phyloP scores from a whole-genome alignment of 805 yeast genomes.

The Wickerhamomyces ciferrii region DNA sequence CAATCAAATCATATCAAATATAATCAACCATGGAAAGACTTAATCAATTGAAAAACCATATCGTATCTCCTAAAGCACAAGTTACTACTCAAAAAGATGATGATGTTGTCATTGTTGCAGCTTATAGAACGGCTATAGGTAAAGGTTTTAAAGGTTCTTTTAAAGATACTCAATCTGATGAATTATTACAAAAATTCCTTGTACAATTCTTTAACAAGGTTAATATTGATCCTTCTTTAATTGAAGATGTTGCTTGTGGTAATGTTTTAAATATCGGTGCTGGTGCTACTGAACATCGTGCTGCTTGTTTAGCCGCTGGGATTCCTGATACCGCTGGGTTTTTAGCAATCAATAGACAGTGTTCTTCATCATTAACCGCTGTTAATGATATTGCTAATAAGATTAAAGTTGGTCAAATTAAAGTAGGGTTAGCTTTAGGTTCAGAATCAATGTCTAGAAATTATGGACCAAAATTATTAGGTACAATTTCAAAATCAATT shows the following conservation, averaged over 20 bases:
- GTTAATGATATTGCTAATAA: constrained; percentile 86
- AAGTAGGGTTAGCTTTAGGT: constrained; percentile 87
- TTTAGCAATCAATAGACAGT: constrained; percentile 85
- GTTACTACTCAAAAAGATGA: constrained; percentile 28
- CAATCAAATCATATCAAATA: no score
- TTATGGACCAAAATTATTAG: constrained; percentile 77
- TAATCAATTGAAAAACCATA: constrained; percentile 27
- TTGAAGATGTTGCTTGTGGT: constrained; percentile 87
- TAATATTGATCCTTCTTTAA: constrained; percentile 45
- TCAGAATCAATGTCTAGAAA: constrained; percentile 91
- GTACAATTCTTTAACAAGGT: constrained; percentile 53
- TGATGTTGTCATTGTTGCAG: constrained; percentile 87
- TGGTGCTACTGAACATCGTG: constrained; percentile 93
- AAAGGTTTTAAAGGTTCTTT: constrained; percentile 85
- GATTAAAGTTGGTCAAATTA: constrained; percentile 83
- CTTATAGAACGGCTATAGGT: constrained; percentile 86
- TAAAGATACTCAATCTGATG: constrained; percentile 80
- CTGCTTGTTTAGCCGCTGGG: constrained; percentile 88
- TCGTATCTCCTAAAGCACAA: constrained; percentile 11
- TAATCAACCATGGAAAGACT: constrained; percentile 28
- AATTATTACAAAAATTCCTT: constrained; percentile 61
- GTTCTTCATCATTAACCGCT: constrained; percentile 92
- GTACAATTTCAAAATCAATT: constrained; percentile 49
- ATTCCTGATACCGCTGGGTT: constrained; percentile 78
- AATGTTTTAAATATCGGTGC: constrained; percentile 91